phyloP scores from a whole-genome alignment of 495 filamentous ascomycete genomes.

The Penicillium waksmanii region DNA sequence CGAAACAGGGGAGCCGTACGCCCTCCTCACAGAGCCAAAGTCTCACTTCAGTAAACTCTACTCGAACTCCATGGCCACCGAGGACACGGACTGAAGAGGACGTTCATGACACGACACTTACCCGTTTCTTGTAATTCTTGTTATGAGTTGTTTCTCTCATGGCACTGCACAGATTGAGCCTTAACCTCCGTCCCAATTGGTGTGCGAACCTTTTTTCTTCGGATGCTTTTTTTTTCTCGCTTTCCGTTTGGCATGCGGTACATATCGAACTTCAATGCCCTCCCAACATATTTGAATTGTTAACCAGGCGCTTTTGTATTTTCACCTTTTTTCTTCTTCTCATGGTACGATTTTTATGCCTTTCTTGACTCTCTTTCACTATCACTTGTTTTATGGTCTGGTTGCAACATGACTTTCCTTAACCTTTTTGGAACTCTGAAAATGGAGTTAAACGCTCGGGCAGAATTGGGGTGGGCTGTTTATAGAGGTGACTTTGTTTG shows the following conservation, averaged over 20 bases:
- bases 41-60: conserved; percentile 41
- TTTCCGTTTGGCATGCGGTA: conserved; percentile 24
- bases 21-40: conserved; percentile 31
- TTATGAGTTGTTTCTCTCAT: conserved; percentile 10
- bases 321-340: conserved; percentile 4
- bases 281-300: conserved; percentile 21
- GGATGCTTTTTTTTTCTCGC: conserved; percentile 5
- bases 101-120: not conserved
- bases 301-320: conserved; percentile 19
- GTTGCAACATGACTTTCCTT: conserved; percentile 16
- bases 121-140: conserved; percentile 1
- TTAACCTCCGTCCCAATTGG: conserved; percentile 7
- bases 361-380: conserved; percentile 26
- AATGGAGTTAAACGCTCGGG: not conserved
- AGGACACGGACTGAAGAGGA: conserved; percentile 26
- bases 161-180: conserved; percentile 24
- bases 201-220: conserved; percentile 3
- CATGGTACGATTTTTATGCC: conserved; percentile 14
- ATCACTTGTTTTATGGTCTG: conserved; percentile 7
- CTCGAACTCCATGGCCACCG: conserved; percentile 29
- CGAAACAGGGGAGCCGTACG: conserved; percentile 49
- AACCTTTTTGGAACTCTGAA: conserved; percentile 3
- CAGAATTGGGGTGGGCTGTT: conserved; percentile 16
- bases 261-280: conserved; percentile 23
- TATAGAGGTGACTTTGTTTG: conserved; percentile 10